A percentile compares a stretch with the other conserved stretches of the same genome.
phyloP scores from a whole-genome alignment of 129 eudicot genomes.

The Saposhnikovia divaricata region DNA sequence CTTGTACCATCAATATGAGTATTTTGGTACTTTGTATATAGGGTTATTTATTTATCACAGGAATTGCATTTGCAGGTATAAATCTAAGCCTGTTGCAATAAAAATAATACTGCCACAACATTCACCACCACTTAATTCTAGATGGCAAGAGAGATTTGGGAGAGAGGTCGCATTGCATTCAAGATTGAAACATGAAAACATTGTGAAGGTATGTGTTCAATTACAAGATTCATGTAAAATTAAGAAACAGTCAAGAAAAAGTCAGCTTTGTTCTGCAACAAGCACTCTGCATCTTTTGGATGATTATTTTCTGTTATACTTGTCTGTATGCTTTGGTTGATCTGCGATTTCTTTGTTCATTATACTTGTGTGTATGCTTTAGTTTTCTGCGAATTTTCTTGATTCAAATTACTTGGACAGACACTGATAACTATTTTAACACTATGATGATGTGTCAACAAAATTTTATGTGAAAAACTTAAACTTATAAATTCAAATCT shows the following conservation, averaged over 20 bases:
- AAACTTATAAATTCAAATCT: background rate
- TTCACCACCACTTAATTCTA: conserved; percentile 16
- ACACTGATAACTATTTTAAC: background rate
- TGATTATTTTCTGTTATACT: background rate
- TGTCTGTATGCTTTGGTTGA: background rate
- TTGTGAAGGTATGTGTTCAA: conserved; percentile 32
- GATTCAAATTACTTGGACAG: background rate
- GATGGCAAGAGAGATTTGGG: conserved; percentile 21
- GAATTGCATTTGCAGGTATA: conserved; percentile 23
- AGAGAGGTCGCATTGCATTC: conserved; percentile 33
- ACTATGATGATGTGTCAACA: background rate
- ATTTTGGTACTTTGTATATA: background rate
- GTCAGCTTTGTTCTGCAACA: conserved; percentile 1
- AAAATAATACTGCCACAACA: conserved; percentile 22
- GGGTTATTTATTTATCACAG: background rate
- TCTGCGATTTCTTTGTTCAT: background rate
- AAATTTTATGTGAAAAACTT: background rate
- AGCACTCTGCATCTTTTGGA: background rate
- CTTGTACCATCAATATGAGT: background rate
- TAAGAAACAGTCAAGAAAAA: background rate
- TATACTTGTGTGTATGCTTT: background rate
- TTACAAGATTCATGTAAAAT: background rate
- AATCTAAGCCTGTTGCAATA: conserved; percentile 30
- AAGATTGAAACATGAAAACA: conserved; percentile 29
- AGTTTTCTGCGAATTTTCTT: background rate